Evolutionary conservation across 345 rosid species (phyloP).

Genomic region (Gossypium australe): DNA sequence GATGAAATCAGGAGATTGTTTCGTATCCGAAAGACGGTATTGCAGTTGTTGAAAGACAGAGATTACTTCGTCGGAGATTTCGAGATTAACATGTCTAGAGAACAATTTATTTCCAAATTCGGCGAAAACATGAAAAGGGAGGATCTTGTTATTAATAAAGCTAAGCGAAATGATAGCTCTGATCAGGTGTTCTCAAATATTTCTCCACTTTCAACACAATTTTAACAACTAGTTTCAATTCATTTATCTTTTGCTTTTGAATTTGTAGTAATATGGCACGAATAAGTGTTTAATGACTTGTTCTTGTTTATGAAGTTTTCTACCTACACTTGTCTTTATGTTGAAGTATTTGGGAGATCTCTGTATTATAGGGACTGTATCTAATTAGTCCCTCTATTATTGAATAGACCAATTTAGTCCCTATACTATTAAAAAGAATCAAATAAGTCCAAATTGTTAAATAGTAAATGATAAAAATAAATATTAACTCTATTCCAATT

Average conservation of each 20-base stretch:
- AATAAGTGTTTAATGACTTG: neutral
- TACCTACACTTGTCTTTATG: neutral
- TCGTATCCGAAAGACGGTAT: slow-evolving; percentile 60
- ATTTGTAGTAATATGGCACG: neutral
- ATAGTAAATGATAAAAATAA: too few species aligned
- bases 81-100: slow-evolving; percentile 46
- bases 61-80: slow-evolving; percentile 61
- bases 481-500: too few species aligned
- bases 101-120: slow-evolving; percentile 47
- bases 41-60: slow-evolving; percentile 78
- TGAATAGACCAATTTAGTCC: too few species aligned
- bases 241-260: neutral
- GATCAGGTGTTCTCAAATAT: slow-evolving; percentile 46
- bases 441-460: too few species aligned
- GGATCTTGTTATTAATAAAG: slow-evolving; percentile 59
- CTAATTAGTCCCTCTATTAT: too few species aligned
- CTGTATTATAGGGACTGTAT: too few species aligned
- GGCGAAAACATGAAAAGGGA: slow-evolving; percentile 81
- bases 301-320: neutral
- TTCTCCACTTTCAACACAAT: neutral
- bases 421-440: too few species aligned
- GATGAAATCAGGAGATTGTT: slow-evolving; percentile 59
- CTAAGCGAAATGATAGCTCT: slow-evolving; percentile 42
- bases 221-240: neutral
- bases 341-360: too few species aligned